phyloP scores from a whole-genome alignment of 768 basidiomycete species.

The Scleroderma citrinum region DNA sequence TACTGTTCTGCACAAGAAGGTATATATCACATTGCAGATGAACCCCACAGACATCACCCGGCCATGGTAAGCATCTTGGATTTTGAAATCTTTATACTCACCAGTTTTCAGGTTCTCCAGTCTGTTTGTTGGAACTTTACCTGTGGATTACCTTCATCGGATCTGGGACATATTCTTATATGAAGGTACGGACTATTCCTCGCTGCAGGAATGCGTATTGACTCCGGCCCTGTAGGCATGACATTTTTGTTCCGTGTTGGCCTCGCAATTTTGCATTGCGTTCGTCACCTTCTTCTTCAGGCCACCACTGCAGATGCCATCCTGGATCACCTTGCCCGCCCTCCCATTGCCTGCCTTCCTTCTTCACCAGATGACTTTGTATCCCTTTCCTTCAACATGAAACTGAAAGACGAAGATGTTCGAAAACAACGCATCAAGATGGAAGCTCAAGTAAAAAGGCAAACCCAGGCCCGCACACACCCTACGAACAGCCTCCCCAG shows the following conservation, averaged over 20 bases:
- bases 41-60: slow-evolving; percentile 50
- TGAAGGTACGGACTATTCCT: slow-evolving; percentile 48
- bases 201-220: not conserved
- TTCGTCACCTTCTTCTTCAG: slow-evolving; percentile 55
- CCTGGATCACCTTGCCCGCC: slow-evolving; percentile 44
- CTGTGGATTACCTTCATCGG: slow-evolving; percentile 58
- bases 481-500: slow-evolving; percentile 19
- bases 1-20: slow-evolving; percentile 51
- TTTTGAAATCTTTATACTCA: not conserved
- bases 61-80: slow-evolving; percentile 44
- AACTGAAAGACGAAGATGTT: slow-evolving; percentile 75
- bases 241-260: slow-evolving; percentile 72
- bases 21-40: slow-evolving; percentile 62
- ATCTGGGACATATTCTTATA: slow-evolving; percentile 82
- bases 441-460: slow-evolving; percentile 65
- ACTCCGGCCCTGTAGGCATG: slow-evolving; percentile 42
- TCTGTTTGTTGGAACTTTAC: slow-evolving; percentile 63
- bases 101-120: slow-evolving; percentile 54
- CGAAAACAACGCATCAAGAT: slow-evolving; percentile 71
- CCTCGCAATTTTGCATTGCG: slow-evolving; percentile 55
- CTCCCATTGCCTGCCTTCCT: slow-evolving; percentile 50
- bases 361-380: slow-evolving; percentile 57
- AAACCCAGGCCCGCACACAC: slow-evolving; percentile 35
- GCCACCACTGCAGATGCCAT: slow-evolving; percentile 40
- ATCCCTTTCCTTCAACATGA: slow-evolving; percentile 54